Percentiles rank a stretch among this genome's conserved stretches.
These are phyloP conservation scores for Kluyveromyces starmeri DNA, from an alignment of 805 yeast species.

Conservation along the genomic window DNA sequence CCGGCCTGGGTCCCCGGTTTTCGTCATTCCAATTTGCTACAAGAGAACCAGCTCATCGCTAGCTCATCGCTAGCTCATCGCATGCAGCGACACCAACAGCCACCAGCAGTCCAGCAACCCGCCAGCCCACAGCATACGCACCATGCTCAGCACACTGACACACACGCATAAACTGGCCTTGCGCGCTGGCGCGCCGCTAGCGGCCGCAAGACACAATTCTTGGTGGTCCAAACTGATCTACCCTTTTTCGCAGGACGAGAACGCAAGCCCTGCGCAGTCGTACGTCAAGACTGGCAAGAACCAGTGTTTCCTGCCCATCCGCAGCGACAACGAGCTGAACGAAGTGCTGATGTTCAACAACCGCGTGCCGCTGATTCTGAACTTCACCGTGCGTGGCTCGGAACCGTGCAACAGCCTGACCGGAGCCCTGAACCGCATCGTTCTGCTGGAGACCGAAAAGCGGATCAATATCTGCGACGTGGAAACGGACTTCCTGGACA, in stretches of 20 bases:
- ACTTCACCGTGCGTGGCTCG: constrained; percentile 65
- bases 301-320: constrained; percentile 38
- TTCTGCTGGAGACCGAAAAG: constrained; percentile 40
- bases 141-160: not conserved
- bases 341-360: constrained; percentile 37
- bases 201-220: constrained; percentile 5
- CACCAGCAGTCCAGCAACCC: too few species aligned
- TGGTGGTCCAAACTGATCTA: constrained; percentile 11
- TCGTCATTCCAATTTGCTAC: too few species aligned
- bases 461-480: constrained; percentile 59
- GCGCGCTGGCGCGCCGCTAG: not conserved
- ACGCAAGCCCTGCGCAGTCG: constrained; percentile 6
- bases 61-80: too few species aligned
- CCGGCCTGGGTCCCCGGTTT: too few species aligned
- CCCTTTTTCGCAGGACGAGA: constrained; percentile 6
- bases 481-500: constrained; percentile 59
- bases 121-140: too few species aligned
- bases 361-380: constrained; percentile 55
- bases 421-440: constrained; percentile 46
- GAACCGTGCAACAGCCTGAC: constrained; percentile 53
- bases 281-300: constrained; percentile 9
- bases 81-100: too few species aligned
- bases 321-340: constrained; percentile 52
- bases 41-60: too few species aligned
- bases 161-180: not conserved